A percentile compares a stretch with the other conserved stretches of the same genome.
Evolutionary conservation across 768 basidiomycete species (phyloP).

Genomic region (Tephrocybe sp.): DNA sequence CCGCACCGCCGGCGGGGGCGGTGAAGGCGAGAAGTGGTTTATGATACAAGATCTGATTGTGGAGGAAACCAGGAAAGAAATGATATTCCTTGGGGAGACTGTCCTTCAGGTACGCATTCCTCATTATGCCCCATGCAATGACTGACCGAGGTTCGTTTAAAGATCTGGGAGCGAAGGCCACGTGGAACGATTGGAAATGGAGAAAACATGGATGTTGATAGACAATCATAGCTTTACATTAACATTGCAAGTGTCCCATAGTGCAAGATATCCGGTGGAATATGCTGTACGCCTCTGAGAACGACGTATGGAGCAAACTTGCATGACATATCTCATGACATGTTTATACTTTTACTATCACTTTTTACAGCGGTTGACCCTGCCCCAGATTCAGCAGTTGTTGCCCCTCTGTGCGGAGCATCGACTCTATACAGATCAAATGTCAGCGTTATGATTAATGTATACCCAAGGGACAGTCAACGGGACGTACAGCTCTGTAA

Average conservation of each 20-base stretch:
- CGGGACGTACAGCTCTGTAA: slow-evolving; percentile 12
- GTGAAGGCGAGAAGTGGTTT: slow-evolving; percentile 91
- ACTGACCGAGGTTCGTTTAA: slow-evolving; percentile 14
- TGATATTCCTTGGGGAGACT: slow-evolving; percentile 98
- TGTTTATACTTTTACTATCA: slow-evolving; percentile 1
- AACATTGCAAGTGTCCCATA: background rate
- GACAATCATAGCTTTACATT: slow-evolving; percentile 16
- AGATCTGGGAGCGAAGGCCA: slow-evolving; percentile 67
- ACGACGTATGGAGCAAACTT: background rate
- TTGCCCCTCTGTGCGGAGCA: background rate
- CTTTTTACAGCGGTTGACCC: background rate
- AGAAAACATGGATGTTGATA: slow-evolving; percentile 32
- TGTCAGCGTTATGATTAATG: slow-evolving; percentile 2
- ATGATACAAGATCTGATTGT: slow-evolving; percentile 96
- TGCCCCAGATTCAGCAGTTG: background rate
- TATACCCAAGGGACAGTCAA: background rate
- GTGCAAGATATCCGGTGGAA: background rate
- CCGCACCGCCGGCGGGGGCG: slow-evolving; percentile 69
- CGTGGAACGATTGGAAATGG: slow-evolving; percentile 22
- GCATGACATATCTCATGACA: background rate
- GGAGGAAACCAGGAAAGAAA: slow-evolving; percentile 92
- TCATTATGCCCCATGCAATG: slow-evolving; percentile 3
- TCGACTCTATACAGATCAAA: slow-evolving; percentile 8
- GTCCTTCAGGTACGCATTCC: slow-evolving; percentile 72
- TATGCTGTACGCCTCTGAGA: background rate